phyloP scores from a whole-genome alignment of 192 early-diverging fungal species.

The Mortierella claussenii region DNA sequence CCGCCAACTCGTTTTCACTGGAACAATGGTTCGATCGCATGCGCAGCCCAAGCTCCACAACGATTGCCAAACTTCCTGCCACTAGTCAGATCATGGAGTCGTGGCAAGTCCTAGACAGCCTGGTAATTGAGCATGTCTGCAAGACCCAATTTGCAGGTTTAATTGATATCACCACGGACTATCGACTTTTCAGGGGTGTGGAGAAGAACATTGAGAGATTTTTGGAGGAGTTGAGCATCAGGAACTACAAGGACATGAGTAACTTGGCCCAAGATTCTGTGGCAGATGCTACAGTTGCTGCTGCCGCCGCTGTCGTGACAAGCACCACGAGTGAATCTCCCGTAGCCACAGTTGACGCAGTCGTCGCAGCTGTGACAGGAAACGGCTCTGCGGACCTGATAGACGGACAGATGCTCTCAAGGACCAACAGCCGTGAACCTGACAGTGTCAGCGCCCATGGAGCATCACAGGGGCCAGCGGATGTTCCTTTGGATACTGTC shows the following conservation, averaged over 20 bases:
- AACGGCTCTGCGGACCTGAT: too few species aligned
- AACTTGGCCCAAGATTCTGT: too few species aligned
- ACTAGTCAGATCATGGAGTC: slow-evolving; percentile 50
- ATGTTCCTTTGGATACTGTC: too few species aligned
- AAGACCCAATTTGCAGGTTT: slow-evolving; percentile 40
- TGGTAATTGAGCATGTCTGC: slow-evolving; percentile 43
- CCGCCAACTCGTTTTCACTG: slow-evolving; percentile 18
- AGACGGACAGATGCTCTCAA: too few species aligned
- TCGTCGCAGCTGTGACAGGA: not conserved
- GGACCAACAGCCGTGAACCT: too few species aligned
- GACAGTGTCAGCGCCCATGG: too few species aligned
- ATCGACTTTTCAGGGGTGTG: slow-evolving; percentile 41
- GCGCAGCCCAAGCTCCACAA: slow-evolving; percentile 33
- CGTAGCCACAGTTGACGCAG: not conserved
- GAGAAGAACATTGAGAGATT: slow-evolving; percentile 48
- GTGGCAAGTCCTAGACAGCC: slow-evolving; percentile 33
- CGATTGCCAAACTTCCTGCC: slow-evolving; percentile 37
- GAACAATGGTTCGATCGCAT: slow-evolving; percentile 53
- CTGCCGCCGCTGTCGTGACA: too few species aligned
- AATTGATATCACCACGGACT: slow-evolving; percentile 50
- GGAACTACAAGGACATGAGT: slow-evolving; percentile 17
- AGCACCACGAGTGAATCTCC: not conserved
- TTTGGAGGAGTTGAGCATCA: slow-evolving; percentile 44
- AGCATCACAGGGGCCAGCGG: too few species aligned
- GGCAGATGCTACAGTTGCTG: too few species aligned